phyloP scores from a whole-genome alignment of 2,329 filamentous ascomycete species.

The Pyrenophora tritici-repentis region DNA sequence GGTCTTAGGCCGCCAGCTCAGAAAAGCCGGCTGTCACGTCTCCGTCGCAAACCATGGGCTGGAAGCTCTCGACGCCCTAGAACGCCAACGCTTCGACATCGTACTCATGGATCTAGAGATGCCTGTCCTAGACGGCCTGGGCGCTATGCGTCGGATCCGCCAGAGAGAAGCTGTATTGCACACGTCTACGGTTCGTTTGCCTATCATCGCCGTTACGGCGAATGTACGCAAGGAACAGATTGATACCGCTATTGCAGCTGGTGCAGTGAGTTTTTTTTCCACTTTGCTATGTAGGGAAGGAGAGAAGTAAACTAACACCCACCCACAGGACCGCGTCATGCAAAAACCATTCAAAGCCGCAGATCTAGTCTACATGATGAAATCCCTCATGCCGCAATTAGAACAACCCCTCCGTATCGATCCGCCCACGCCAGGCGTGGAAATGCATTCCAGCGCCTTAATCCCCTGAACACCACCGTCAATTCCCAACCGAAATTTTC shows the following conservation, averaged over 20 bases:
- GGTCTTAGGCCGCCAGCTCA: slow-evolving; percentile 44
- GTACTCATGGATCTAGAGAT: slow-evolving; percentile 60
- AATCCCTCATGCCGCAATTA: slow-evolving; percentile 33
- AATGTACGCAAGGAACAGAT: slow-evolving; percentile 47
- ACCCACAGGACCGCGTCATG: slow-evolving; percentile 40
- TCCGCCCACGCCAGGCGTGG: slow-evolving; percentile 22
- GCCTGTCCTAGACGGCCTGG: slow-evolving; percentile 57
- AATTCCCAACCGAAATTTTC: too few species aligned
- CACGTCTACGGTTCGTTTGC: slow-evolving; percentile 22
- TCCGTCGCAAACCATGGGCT: slow-evolving; percentile 45
- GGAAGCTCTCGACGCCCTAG: slow-evolving; percentile 43
- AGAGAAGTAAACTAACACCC: neutral
- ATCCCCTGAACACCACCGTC: slow-evolving; percentile 16
- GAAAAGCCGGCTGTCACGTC: slow-evolving; percentile 39
- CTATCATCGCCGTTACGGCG: slow-evolving; percentile 47
- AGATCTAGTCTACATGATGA: slow-evolving; percentile 44
- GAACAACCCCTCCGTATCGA: slow-evolving; percentile 23
- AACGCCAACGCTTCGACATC: slow-evolving; percentile 36
- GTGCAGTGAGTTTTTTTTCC: slow-evolving; percentile 31
- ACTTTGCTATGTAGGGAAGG: too few species aligned
- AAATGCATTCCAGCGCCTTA: slow-evolving; percentile 15
- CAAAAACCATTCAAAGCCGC: slow-evolving; percentile 45
- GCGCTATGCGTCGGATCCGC: slow-evolving; percentile 54
- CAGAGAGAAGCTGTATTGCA: slow-evolving; percentile 41
- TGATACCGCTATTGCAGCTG: slow-evolving; percentile 39